Evolutionary conservation across 495 filamentous ascomycete species (phyloP).

Genomic region (Haplographium delicatum): DNA sequence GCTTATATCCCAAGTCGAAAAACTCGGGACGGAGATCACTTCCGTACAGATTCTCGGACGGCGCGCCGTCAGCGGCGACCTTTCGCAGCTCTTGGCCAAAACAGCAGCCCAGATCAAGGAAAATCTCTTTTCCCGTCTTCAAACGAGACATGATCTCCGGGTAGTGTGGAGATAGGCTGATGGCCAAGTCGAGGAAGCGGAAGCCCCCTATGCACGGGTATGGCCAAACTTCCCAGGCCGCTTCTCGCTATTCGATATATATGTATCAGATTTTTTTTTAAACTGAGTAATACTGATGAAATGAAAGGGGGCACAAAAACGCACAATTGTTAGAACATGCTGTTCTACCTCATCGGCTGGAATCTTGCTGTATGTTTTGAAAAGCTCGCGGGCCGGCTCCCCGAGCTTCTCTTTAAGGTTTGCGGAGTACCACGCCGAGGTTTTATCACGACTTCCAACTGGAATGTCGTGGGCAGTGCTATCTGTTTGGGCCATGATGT

Average conservation of each 20-base stretch:
- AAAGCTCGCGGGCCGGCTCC: not conserved
- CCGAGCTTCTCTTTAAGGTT: not conserved
- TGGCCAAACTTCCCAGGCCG: constrained; percentile 9
- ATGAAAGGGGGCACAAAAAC: not conserved
- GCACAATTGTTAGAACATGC: constrained; percentile 8
- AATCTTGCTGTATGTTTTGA: constrained; percentile 16
- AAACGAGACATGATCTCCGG: constrained; percentile 16
- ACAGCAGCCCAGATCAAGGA: constrained; percentile 47
- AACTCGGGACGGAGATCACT: constrained; percentile 41
- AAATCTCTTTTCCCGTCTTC: constrained; percentile 13
- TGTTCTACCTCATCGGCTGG: constrained; percentile 4
- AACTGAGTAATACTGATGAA: too few species aligned
- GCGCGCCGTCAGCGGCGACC: constrained; percentile 39
- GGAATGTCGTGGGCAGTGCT: too few species aligned
- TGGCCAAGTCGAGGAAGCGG: constrained; percentile 5
- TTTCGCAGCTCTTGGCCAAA: constrained; percentile 44
- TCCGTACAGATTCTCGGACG: constrained; percentile 36
- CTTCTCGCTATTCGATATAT: constrained; percentile 7
- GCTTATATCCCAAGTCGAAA: constrained; percentile 47
- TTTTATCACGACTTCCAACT: constrained; percentile 2
- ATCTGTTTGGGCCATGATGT: not conserved
- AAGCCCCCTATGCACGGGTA: constrained; percentile 18
- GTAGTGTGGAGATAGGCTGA: constrained; percentile 4
- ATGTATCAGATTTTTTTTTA: not conserved
- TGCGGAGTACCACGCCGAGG: constrained; percentile 6